A percentile compares a stretch with the other conserved stretches of the same genome.
These are phyloP conservation scores for Saccharomycopsis selenospora DNA, from an alignment of 805 yeast species.

Conservation along the genomic window DNA sequence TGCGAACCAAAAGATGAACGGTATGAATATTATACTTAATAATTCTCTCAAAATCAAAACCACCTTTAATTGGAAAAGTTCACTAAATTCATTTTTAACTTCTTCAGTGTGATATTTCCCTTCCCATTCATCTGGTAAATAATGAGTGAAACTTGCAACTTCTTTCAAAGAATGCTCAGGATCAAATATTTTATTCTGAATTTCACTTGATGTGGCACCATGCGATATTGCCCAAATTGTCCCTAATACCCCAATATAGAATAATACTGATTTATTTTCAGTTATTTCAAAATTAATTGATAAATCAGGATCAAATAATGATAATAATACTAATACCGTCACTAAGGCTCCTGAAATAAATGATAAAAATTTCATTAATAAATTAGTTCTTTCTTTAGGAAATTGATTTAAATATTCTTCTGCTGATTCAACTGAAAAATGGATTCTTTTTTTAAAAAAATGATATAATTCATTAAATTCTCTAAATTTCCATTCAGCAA, in stretches of 20 bases:
- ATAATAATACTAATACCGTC: constrained; percentile 73
- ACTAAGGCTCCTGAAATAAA: constrained; percentile 85
- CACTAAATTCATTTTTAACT: constrained; percentile 77
- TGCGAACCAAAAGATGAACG: constrained; percentile 82
- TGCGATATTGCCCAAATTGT: constrained; percentile 81
- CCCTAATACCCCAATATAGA: constrained; percentile 84
- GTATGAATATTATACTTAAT: constrained; percentile 74
- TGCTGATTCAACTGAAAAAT: constrained; percentile 72
- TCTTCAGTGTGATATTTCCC: constrained; percentile 76
- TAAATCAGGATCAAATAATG: constrained; percentile 81
- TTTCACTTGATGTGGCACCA: constrained; percentile 39
- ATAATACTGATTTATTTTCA: constrained; percentile 70
- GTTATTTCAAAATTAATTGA: constrained; percentile 86
- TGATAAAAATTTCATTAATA: constrained; percentile 50
- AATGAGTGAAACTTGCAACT: constrained; percentile 85
- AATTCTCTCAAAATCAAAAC: constrained; percentile 69
- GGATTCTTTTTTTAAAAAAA: constrained; percentile 71
- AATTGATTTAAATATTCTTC: constrained; percentile 81
- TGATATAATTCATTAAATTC: constrained; percentile 93
- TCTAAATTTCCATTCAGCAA: constrained; percentile 90
- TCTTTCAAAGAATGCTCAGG: constrained; percentile 82
- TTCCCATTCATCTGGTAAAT: constrained; percentile 81
- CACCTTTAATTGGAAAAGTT: constrained; percentile 66
- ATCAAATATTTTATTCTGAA: constrained; percentile 56
- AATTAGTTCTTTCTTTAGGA: constrained; percentile 67